Evolutionary conservation across 345 rosid genomes (phyloP), one percentile per base, ranked within the genome.

Genomic region (Eucalyptus coolabah): DNA sequence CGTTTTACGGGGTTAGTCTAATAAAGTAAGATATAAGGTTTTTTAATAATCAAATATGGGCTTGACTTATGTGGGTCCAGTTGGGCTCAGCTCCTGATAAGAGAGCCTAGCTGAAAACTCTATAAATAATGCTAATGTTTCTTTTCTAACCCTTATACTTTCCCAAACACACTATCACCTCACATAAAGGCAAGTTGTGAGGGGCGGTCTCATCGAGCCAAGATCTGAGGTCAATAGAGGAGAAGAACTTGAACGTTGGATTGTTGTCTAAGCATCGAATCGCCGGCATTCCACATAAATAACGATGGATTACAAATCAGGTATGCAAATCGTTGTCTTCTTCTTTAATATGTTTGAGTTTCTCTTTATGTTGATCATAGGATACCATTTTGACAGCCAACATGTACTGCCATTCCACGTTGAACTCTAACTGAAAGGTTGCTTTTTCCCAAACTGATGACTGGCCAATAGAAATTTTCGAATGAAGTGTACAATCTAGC

Each of bases 71-170:
- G 26, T 21, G 11, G 1, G 26, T 0, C 0, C 0, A 2, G 2
- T 53, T 53, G 59, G 2, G 11, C 11, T 1, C 0, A 0, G 0
- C 11, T 1, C 1, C 0, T 53, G 2, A 53, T 8, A 0, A 53
- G 1, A 53, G 0, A 0, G 0, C 1, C 0, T 21, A 1, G 1
- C 0, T 4, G 2, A 53, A 53, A 53, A 53, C 1, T 53, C 2
- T 53, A 19, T 21, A 21, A 21, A 8, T 53, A 53, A 2, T 0
- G 1, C 9, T 53, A 18, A 3, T 1, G 5, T 21, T 0, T 4
- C 2, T 53, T 0, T 53, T 53, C 0, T 53, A 8, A 19, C 5
- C 0, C 11, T 53, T 0, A 53, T 53, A 8, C 10, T 21, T 53
- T 0, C 59, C 2, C 0, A 0, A 53, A 53, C 26, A 53, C 56